These are phyloP conservation scores for Ophiognomonia clavigignenti-juglandacearum DNA, from an alignment of 2,329 filamentous ascomycete genomes.

Conservation along the genomic window DNA sequence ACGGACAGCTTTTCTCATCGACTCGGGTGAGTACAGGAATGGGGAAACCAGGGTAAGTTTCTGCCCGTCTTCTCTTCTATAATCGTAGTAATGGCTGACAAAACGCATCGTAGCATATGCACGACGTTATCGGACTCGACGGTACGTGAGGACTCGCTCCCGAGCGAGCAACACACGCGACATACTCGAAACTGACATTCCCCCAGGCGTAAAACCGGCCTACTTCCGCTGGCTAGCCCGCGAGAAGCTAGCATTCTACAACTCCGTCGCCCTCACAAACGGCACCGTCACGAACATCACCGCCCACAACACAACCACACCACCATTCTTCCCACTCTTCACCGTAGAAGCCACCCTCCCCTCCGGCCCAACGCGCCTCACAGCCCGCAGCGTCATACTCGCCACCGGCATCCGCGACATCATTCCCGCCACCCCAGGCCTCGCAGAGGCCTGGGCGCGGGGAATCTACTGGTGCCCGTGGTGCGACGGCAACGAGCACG, in stretches of 20 bases:
- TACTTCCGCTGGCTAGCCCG: constrained; percentile 52
- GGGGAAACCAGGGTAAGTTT: too few relatives aligned
- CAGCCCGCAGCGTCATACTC: constrained; percentile 50
- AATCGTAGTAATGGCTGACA: too few relatives aligned
- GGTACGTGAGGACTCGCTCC: too few relatives aligned
- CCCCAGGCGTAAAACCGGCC: constrained; percentile 49
- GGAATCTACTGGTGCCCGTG: constrained; percentile 60
- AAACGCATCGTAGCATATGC: too few relatives aligned
- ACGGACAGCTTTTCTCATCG: too few relatives aligned
- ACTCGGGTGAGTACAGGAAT: too few relatives aligned
- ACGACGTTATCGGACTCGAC: too few relatives aligned
- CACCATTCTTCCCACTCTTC: too few relatives aligned
- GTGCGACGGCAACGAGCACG: constrained; percentile 60
- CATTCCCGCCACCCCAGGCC: constrained; percentile 49
- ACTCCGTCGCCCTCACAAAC: constrained; percentile 42
- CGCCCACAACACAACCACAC: constrained; percentile 33
- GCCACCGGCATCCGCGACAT: constrained; percentile 53
- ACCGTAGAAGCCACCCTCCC: too few relatives aligned
- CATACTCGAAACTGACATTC: too few relatives aligned
- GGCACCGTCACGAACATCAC: constrained; percentile 22
- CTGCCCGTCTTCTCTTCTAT: too few relatives aligned
- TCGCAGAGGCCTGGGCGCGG: constrained; percentile 50
- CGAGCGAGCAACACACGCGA: too few relatives aligned
- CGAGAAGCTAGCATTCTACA: constrained; percentile 45
- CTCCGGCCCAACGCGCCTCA: constrained; percentile 33